Evolutionary conservation across 2,329 filamentous ascomycete genomes (phyloP).

Genomic region (Leptoxyphium fumago): DNA sequence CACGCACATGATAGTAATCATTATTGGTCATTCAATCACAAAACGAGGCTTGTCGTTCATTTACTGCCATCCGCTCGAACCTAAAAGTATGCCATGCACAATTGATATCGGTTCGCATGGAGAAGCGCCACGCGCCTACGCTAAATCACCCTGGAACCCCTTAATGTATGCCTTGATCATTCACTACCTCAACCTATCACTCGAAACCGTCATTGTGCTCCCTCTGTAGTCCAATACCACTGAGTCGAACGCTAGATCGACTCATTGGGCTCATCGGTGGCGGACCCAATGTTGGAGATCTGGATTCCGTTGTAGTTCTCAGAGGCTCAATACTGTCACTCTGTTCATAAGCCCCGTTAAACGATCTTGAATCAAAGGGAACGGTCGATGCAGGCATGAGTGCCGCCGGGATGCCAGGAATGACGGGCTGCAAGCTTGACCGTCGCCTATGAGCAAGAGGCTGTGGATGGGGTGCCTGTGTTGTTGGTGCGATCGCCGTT

Average conservation of each 20-base stretch:
- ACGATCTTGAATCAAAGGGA: background rate
- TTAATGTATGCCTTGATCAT: too few species aligned
- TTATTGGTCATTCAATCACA: too few species aligned
- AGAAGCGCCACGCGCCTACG: background rate
- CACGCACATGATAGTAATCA: too few species aligned
- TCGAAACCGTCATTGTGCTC: background rate
- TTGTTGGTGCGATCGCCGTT: slow-evolving; percentile 7
- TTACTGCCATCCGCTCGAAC: too few species aligned
- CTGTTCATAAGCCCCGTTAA: background rate
- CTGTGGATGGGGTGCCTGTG: background rate
- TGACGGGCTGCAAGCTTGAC: background rate
- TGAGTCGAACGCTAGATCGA: background rate
- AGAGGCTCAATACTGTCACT: background rate
- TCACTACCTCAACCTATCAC: background rate
- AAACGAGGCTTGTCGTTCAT: too few species aligned
- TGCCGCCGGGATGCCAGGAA: background rate
- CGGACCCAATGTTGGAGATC: background rate
- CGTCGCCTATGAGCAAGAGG: background rate
- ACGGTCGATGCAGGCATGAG: background rate
- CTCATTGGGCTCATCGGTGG: background rate
- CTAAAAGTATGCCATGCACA: too few species aligned
- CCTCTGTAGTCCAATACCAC: background rate
- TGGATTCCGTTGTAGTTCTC: background rate
- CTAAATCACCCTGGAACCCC: background rate
- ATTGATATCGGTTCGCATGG: too few species aligned